phyloP scores from a whole-genome alignment of 495 filamentous ascomycete species.

The Penicillium ucsense region DNA sequence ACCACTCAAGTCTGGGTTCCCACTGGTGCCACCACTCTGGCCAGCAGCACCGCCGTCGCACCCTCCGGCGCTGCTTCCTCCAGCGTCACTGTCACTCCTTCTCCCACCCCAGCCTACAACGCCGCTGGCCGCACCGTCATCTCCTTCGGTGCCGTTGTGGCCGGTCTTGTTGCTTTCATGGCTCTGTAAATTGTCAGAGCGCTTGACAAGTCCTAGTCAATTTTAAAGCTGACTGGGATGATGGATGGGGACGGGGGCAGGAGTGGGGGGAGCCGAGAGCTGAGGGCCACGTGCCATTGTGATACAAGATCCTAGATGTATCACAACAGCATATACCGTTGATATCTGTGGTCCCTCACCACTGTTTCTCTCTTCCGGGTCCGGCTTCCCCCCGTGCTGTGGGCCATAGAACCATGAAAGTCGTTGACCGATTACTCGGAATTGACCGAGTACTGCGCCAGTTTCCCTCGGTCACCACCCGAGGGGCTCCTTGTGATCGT shows the following conservation, averaged over 20 bases:
- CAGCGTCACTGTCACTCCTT: conserved; percentile 9
- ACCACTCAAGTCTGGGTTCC: conserved; percentile 6
- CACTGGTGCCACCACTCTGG: conserved; percentile 14
- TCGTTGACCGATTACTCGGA: too few species aligned
- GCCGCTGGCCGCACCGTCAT: conserved; percentile 38
- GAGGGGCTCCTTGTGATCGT: too few species aligned
- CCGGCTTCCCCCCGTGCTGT: too few species aligned
- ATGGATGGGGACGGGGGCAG: background rate
- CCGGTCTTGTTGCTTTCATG: conserved; percentile 32
- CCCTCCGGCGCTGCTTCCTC: conserved; percentile 8
- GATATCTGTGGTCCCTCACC: too few species aligned
- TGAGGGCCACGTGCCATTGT: background rate
- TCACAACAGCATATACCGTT: background rate
- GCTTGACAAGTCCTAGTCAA: background rate
- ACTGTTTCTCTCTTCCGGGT: too few species aligned
- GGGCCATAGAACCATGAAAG: too few species aligned
- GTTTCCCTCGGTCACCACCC: too few species aligned
- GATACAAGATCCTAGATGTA: background rate
- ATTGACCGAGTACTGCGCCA: too few species aligned
- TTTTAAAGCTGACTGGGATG: background rate
- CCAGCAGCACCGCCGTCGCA: conserved; percentile 18
- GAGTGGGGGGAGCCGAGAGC: too few species aligned
- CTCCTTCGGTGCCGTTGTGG: conserved; percentile 37
- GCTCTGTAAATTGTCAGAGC: conserved; percentile 24
- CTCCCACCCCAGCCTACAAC: conserved; percentile 30